These are phyloP conservation scores for Pleurotus citrinopileatus DNA, from an alignment of 768 basidiomycete species.

Conservation along the genomic window DNA sequence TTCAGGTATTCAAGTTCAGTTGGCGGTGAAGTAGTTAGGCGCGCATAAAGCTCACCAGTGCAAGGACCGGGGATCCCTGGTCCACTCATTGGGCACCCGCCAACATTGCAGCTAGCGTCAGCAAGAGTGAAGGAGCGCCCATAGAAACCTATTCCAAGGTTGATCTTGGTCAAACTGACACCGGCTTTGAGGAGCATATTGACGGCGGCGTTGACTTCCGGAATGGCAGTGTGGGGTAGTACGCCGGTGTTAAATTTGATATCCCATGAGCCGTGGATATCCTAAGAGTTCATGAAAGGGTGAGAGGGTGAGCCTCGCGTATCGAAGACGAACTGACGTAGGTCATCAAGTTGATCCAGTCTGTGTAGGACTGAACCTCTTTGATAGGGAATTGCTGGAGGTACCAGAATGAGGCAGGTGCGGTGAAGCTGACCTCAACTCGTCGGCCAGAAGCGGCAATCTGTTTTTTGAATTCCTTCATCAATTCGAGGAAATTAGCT, in stretches of 20 bases:
- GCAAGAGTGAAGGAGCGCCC: constrained; percentile 10
- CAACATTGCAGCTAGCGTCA: constrained; percentile 3
- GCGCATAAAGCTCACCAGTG: constrained; percentile 5
- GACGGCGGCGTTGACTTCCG: constrained; percentile 7
- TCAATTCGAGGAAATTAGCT: neutral
- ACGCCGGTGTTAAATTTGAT: constrained; percentile 9
- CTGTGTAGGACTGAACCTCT: constrained; percentile 2
- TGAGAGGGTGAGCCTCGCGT: neutral
- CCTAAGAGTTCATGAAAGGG: neutral
- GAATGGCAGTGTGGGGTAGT: constrained; percentile 7
- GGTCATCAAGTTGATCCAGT: constrained; percentile 12
- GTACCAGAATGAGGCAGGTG: neutral
- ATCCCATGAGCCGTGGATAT: constrained; percentile 10
- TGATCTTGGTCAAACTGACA: constrained; percentile 8
- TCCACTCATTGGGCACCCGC: constrained; percentile 8
- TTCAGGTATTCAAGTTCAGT: neutral
- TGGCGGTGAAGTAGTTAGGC: no score
- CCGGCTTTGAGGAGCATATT: constrained; percentile 9
- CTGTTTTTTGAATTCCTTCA: neutral
- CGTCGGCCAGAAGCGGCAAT: neutral
- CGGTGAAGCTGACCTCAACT: neutral
- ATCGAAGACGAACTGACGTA: constrained; percentile 2
- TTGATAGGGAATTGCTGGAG: constrained; percentile 6
- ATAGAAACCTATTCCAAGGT: constrained; percentile 9
- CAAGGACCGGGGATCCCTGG: neutral